Conservation (phyloP, 2,329 filamentous ascomycete species). For the Cercospora canescens region DNA sequence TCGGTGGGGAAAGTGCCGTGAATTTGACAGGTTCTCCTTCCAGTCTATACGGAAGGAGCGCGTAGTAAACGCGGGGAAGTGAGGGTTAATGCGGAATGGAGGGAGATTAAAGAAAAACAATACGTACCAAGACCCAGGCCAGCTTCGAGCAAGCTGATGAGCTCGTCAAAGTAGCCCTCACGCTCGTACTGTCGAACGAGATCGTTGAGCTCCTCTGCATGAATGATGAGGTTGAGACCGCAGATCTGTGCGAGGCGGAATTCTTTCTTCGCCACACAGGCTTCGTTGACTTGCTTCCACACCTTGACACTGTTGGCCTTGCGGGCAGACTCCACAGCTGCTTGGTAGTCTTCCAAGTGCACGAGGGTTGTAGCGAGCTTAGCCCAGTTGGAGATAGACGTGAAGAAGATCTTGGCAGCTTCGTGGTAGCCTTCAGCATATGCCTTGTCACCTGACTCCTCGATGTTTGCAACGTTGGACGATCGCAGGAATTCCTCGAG, state of each 20-base stretch:
- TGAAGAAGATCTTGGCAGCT: constrained; percentile 98
- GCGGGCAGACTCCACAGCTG: constrained; percentile 93
- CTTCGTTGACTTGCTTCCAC: constrained; percentile 97
- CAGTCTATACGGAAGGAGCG: too few species aligned
- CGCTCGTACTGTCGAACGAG: constrained; percentile 96
- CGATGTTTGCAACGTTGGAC: constrained; percentile 92
- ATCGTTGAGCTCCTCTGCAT: constrained; percentile 90
- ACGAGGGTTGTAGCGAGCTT: constrained; percentile 97
- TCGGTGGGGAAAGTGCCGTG: too few species aligned
- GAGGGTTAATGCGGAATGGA: too few species aligned
- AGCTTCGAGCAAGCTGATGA: constrained; percentile 90
- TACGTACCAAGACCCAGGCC: constrained; percentile 93
- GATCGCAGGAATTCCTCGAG: constrained; percentile 93
- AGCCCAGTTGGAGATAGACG: constrained; percentile 98
- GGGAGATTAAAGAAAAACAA: too few species aligned
- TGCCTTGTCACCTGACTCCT: constrained; percentile 96
- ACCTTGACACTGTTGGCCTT: constrained; percentile 99
- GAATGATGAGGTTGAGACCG: constrained; percentile 95
- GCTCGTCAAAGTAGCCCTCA: constrained; percentile 97
- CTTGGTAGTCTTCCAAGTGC: constrained; percentile 96
- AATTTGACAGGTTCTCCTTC: too few species aligned
- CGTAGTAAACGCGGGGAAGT: too few species aligned
- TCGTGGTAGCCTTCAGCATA: constrained; percentile 92
- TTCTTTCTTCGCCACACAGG: constrained; percentile 96
- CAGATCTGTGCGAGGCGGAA: constrained; percentile 99